These are phyloP conservation scores for Verticillium klebahnii DNA, from an alignment of 2,329 filamentous ascomycete species.

Conservation along the genomic window DNA sequence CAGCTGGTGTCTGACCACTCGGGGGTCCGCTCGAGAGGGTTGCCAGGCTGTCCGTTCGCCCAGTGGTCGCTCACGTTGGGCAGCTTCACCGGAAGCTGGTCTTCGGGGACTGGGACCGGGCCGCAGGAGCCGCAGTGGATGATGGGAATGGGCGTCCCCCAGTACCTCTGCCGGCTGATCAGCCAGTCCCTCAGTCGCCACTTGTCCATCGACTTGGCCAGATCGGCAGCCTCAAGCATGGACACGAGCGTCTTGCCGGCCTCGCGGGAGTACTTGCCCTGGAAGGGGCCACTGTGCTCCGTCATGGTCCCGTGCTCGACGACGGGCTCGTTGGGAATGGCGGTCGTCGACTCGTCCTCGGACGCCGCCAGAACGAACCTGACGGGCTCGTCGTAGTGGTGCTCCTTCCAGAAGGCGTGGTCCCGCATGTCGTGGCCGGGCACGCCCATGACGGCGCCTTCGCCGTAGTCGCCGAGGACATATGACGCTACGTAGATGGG, in stretches of 20 bases:
- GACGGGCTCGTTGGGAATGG: conserved; percentile 49
- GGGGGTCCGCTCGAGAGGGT: conserved; percentile 66
- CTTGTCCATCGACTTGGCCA: conserved; percentile 61
- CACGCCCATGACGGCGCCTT: conserved; percentile 88
- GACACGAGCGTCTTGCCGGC: conserved; percentile 58
- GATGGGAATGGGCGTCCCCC: conserved; percentile 87
- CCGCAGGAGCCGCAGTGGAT: conserved; percentile 77
- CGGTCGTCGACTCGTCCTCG: conserved; percentile 40
- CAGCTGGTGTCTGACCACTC: conserved; percentile 74
- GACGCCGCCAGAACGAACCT: conserved; percentile 56
- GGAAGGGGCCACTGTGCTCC: conserved; percentile 58
- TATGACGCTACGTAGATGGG: conserved; percentile 82
- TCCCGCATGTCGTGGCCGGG: conserved; percentile 80
- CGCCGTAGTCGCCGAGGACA: conserved; percentile 79
- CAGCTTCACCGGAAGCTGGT: conserved; percentile 71
- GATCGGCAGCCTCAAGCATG: conserved; percentile 46
- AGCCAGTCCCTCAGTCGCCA: conserved; percentile 88
- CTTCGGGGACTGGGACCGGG: conserved; percentile 69
- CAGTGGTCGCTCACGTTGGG: conserved; percentile 66
- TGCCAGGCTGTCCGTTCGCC: conserved; percentile 65
- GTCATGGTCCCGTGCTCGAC: conserved; percentile 65
- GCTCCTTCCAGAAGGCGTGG: conserved; percentile 73
- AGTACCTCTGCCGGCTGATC: conserved; percentile 87
- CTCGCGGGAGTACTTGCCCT: conserved; percentile 57
- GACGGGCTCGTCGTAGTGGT: conserved; percentile 56